Conservation (phyloP, 805 yeast species). For the Tetrapisispora taiwanensis region DNA sequence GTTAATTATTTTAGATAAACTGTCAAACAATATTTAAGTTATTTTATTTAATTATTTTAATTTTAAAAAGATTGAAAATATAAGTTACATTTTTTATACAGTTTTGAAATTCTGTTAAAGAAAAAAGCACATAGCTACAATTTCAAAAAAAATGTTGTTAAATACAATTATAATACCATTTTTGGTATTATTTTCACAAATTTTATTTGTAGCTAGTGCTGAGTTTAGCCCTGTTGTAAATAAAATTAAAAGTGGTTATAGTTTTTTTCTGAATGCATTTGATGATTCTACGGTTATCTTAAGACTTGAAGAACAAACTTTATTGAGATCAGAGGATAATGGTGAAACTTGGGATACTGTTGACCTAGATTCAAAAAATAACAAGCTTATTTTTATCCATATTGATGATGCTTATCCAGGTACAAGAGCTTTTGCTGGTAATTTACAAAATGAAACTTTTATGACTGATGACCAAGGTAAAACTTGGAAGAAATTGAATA, state of each 20-base stretch:
- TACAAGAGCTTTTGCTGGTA: conserved; percentile 16
- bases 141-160: conserved; percentile 2
- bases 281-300: conserved; percentile 46
- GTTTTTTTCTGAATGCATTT: conserved; percentile 23
- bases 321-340: conserved; percentile 37
- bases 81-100: too few species aligned
- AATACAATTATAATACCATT: conserved; percentile 1
- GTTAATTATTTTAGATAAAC: too few species aligned
- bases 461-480: conserved; percentile 24
- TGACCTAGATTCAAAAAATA: conserved; percentile 3
- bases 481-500: conserved; percentile 14
- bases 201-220: conserved; percentile 3
- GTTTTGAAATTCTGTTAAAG: background rate
- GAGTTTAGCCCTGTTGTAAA: conserved; percentile 10
- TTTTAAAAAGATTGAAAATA: too few species aligned
- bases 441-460: conserved; percentile 5
- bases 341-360: conserved; percentile 39
- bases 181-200: background rate
- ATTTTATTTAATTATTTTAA: too few species aligned
- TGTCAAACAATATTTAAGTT: too few species aligned
- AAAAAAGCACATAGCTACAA: background rate
- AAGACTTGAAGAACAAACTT: conserved; percentile 15
- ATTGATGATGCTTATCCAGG: conserved; percentile 11
- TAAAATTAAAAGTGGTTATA: background rate
- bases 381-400: background rate